Evolutionary conservation across 768 basidiomycete genomes (phyloP).

Genomic region (Phylloporus arenicola): DNA sequence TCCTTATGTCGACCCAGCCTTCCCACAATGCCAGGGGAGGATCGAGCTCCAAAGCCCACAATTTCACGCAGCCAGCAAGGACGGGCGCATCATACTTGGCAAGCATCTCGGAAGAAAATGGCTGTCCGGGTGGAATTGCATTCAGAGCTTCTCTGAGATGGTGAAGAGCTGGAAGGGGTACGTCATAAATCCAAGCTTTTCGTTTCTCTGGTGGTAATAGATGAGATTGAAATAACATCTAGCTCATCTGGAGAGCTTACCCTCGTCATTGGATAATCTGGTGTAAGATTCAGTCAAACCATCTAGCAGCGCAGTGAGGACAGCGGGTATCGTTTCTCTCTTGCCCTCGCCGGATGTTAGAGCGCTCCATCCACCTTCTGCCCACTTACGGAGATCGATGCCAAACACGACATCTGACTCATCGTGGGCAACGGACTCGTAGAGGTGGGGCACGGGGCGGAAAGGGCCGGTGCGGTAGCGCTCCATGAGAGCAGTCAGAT

Average conservation of each 20-base stretch:
- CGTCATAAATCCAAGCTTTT: constrained; percentile 93
- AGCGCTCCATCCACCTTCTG: constrained; percentile 72
- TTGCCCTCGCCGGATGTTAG: constrained; percentile 51
- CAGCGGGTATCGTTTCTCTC: constrained; percentile 65
- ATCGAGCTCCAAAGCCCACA: constrained; percentile 90
- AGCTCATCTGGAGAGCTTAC: constrained; percentile 35
- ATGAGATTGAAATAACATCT: background rate
- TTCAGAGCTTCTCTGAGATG: constrained; percentile 84
- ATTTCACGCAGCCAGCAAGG: constrained; percentile 76
- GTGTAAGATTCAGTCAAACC: constrained; percentile 61
- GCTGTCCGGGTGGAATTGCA: constrained; percentile 47
- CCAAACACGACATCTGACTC: constrained; percentile 87
- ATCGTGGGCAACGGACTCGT: constrained; percentile 79
- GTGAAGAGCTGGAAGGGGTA: constrained; percentile 77
- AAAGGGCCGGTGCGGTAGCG: constrained; percentile 92
- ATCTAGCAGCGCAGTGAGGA: constrained; percentile 60
- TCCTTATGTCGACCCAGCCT: constrained; percentile 87
- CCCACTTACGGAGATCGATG: constrained; percentile 87
- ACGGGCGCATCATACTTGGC: constrained; percentile 80
- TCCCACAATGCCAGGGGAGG: constrained; percentile 83
- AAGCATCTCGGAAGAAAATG: constrained; percentile 51
- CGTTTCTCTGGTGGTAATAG: constrained; percentile 57
- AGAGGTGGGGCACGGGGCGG: constrained; percentile 78
- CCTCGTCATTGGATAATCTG: constrained; percentile 54
- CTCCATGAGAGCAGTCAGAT: constrained; percentile 83